phyloP scores from a whole-genome alignment of 306 rosid species.

The Prunus salicina region DNA sequence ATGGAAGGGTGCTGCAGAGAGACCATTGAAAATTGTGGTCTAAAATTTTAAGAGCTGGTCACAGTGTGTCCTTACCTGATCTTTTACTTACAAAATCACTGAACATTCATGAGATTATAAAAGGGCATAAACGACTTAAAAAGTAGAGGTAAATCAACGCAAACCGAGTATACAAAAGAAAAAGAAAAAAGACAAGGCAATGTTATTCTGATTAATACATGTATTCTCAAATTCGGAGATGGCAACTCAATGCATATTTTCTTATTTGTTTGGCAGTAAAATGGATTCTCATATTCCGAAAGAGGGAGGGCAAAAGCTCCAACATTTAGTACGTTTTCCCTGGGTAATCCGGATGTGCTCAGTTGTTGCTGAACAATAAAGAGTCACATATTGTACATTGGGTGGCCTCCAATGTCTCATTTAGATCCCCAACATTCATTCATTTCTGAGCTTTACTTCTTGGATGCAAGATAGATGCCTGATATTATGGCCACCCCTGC shows the following conservation, averaged over 20 bases:
- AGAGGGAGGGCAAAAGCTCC: background rate
- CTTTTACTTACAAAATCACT: background rate
- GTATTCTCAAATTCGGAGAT: no score
- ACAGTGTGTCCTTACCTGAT: background rate
- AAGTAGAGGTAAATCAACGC: background rate
- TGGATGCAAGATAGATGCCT: conserved; percentile 66
- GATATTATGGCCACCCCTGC: conserved; percentile 75
- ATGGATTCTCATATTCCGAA: background rate
- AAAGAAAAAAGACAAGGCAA: background rate
- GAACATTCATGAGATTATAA: background rate
- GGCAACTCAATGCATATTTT: no score
- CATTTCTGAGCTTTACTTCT: conserved; percentile 40
- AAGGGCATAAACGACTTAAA: background rate
- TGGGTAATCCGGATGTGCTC: background rate
- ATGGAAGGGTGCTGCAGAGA: background rate
- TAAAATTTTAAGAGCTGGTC: background rate
- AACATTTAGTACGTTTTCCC: background rate
- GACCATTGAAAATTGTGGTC: background rate
- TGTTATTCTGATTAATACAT: background rate
- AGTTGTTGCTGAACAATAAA: background rate
- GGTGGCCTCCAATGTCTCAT: background rate
- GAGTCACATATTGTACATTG: conserved; percentile 4
- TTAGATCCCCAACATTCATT: background rate
- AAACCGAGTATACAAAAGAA: background rate
- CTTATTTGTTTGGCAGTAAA: background rate